Evolutionary conservation across 2,329 filamentous ascomycete genomes (phyloP), one percentile per base, ranked within the genome.

Genomic region (Chrysosporium keratinophilum): DNA sequence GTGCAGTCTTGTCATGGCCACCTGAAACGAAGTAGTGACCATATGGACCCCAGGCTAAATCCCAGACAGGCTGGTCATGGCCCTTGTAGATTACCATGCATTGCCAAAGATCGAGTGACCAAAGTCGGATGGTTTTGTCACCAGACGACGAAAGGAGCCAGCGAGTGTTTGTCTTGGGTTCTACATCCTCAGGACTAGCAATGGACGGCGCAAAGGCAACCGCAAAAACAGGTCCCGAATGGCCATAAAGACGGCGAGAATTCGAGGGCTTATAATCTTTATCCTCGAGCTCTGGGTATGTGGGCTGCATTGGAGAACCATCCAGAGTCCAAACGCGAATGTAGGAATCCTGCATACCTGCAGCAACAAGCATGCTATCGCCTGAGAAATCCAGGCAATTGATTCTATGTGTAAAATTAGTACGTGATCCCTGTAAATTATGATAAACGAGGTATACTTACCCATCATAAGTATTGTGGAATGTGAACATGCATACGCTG

Each of bases 301-400:
- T 79, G 12, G 86, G 85, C 44, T 80, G 80, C 11, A 98, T 80
- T 2, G 87, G 80, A 58, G 85, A 86, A 58, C 91, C 93, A 63
- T 95, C 87, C 40, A 97, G 75, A 39, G 86, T 86, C 89, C 91
- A 98, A 11, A 98, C 81, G 14, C 91, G 86, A 62, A 98, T 95
- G 66, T 96, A 97, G 0, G 91, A 97, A 65, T 97, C 90, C 52
- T 85, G 83, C 46, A 90, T 95, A 28, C 93, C 94, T 19, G 84
- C 87, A 20, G 93, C 93, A 37, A 93, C 87, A 28, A 97, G 79
- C 59, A 84, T 79, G 58, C 88, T 85, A 65, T 98, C 93, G 52
- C 91, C 87, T 0, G 91, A 96, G 65, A 98, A 96, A 64, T 97
- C 91, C 66, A 97, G 82, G 65, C 87, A 95, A n/a, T 88, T 89